phyloP scores from a whole-genome alignment of 2,329 filamentous ascomycete genomes.

The Graphilbum sp. region DNA sequence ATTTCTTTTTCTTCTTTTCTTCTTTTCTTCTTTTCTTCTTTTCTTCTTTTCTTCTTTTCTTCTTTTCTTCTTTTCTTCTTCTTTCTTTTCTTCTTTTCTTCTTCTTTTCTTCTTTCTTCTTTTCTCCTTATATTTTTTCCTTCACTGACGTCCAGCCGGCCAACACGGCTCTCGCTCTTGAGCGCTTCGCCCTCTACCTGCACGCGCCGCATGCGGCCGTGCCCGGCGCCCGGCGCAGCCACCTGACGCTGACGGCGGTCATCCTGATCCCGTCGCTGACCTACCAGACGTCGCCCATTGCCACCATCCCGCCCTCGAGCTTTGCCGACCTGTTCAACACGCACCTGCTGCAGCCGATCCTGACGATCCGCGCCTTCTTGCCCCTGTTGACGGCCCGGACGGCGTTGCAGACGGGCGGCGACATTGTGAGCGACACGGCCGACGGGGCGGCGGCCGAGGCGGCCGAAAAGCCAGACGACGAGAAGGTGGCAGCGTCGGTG shows the following conservation, averaged over 20 bases:
- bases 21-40: neutral
- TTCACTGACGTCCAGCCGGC: slow-evolving; percentile 35
- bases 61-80: slow-evolving; percentile 2
- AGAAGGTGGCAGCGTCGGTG: slow-evolving; percentile 12
- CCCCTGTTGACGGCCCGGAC: slow-evolving; percentile 53
- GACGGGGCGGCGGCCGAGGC: too few relatives aligned
- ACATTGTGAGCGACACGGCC: too few relatives aligned
- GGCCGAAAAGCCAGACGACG: too few relatives aligned
- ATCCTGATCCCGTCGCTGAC: slow-evolving; percentile 69
- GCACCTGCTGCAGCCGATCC: slow-evolving; percentile 75
- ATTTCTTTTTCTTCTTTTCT: neutral
- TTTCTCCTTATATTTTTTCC: too few relatives aligned
- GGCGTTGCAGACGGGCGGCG: slow-evolving; percentile 19
- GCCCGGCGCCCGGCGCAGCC: slow-evolving; percentile 58
- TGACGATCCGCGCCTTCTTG: slow-evolving; percentile 80
- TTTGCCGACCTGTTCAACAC: slow-evolving; percentile 89
- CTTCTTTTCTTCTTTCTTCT: too few relatives aligned
- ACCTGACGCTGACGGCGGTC: slow-evolving; percentile 60
- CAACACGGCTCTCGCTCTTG: slow-evolving; percentile 50
- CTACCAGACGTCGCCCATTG: slow-evolving; percentile 70
- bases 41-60: neutral
- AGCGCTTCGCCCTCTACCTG: slow-evolving; percentile 55
- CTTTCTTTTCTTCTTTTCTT: neutral
- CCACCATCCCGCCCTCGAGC: slow-evolving; percentile 65
- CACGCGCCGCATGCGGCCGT: slow-evolving; percentile 61